Conservation (phyloP, 2,329 filamentous ascomycete genomes). For the Pseudogymnoascus pannorum region DNA sequence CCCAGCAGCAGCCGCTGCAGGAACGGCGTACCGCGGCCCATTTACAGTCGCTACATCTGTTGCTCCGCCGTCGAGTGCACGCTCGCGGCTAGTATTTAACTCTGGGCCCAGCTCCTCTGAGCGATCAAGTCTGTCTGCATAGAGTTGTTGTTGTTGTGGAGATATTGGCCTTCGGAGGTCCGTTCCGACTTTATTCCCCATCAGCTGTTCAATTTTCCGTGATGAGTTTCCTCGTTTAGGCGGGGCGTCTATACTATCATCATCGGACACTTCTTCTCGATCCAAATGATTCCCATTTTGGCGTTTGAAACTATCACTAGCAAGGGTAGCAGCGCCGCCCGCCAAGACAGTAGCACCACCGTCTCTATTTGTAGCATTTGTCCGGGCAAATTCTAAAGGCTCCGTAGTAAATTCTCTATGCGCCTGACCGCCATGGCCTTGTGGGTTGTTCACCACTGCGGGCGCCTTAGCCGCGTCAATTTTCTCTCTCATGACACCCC, state of each 20-base stretch:
- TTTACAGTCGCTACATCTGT: constrained; percentile 20
- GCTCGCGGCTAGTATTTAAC: neutral
- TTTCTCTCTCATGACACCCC: neutral
- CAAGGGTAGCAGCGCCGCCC: neutral
- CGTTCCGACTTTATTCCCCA: constrained; percentile 12
- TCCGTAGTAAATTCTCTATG: neutral
- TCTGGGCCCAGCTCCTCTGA: neutral
- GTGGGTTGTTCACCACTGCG: neutral
- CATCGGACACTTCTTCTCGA: neutral
- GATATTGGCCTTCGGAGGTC: neutral
- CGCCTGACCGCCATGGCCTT: neutral
- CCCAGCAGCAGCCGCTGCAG: constrained; percentile 16
- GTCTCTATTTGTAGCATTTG: neutral
- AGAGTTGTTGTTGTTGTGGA: constrained; percentile 1
- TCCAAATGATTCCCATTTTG: neutral
- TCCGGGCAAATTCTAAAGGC: neutral
- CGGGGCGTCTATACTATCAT: constrained; percentile 15
- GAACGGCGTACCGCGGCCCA: constrained; percentile 18
- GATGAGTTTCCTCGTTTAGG: constrained; percentile 23
- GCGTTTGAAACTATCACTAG: neutral
- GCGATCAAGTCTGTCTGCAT: neutral
- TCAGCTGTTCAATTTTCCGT: constrained; percentile 26
- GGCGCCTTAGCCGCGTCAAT: neutral
- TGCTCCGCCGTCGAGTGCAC: neutral
- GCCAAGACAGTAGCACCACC: neutral